Evolutionary conservation across 1,284 basidiomycete genomes (phyloP).

Genomic region (Cystobasidium pallidum): DNA sequence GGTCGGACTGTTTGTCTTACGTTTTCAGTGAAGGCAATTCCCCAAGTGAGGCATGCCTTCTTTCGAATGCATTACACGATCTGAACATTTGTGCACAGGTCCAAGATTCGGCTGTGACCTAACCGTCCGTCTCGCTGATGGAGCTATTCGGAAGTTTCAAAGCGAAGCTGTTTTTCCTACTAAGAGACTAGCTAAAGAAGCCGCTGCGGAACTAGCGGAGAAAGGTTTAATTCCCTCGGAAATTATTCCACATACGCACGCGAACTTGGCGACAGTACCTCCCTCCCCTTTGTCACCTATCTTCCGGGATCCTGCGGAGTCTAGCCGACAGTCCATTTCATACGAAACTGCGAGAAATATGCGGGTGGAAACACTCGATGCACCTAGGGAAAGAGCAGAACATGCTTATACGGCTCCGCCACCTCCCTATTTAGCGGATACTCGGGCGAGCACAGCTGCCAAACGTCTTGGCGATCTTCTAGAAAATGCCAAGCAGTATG

Average conservation of each 20-base stretch:
- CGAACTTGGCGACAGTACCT: too few species aligned
- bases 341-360: neutral
- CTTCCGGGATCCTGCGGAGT: neutral
- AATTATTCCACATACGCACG: too few species aligned
- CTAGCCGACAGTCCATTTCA: neutral
- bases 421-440: neutral
- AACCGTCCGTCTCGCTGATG: neutral
- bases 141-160: neutral
- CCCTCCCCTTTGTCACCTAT: neutral
- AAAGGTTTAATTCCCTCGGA: neutral
- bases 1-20: constrained; percentile 3
- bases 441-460: neutral
- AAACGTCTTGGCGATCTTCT: neutral
- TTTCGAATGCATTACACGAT: neutral
- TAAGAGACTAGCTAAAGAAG: constrained; percentile 38
- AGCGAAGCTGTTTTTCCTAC: constrained; percentile 14
- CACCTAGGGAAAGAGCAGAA: neutral
- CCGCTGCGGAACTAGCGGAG: constrained; percentile 25
- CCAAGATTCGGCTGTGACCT: constrained; percentile 21
- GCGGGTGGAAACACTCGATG: neutral
- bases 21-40: constrained; percentile 3
- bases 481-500: neutral
- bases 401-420: neutral
- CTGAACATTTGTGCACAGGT: neutral
- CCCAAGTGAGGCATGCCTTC: neutral